phyloP scores from a whole-genome alignment of 257 asterid genomes.

The Misopates orontium region DNA sequence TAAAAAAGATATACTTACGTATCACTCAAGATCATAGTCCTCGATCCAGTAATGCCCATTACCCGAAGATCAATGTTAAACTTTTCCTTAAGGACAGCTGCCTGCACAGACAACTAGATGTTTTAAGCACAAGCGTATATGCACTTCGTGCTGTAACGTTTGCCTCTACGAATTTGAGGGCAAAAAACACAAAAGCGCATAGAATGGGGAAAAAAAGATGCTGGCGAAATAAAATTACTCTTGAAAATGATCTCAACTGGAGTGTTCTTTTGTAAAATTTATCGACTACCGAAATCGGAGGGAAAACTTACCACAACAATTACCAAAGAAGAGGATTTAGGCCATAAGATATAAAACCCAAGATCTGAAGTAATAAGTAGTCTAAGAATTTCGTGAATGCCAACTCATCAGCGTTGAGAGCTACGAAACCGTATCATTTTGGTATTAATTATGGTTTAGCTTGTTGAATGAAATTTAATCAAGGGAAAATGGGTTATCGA shows the following conservation, averaged over 20 bases:
- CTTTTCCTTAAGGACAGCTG: slow-evolving; percentile 90
- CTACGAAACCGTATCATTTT: neutral
- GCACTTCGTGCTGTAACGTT: slow-evolving; percentile 15
- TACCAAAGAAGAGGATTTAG: neutral
- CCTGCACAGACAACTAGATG: slow-evolving; percentile 47
- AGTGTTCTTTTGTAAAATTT: neutral
- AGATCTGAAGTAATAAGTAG: slow-evolving; percentile 6
- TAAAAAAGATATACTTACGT: slow-evolving; percentile 45
- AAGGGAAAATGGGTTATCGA: neutral
- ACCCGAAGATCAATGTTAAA: slow-evolving; percentile 94
- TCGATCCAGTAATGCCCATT: slow-evolving; percentile 86
- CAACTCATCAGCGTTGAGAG: neutral
- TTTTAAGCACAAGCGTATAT: neutral
- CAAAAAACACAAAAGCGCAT: neutral
- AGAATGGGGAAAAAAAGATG: neutral
- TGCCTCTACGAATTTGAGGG: slow-evolving; percentile 5
- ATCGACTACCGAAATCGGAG: slow-evolving; percentile 4
- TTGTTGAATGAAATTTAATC: neutral
- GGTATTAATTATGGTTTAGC: neutral
- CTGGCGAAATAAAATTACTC: neutral
- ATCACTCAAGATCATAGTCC: slow-evolving; percentile 75
- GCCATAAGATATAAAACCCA: neutral
- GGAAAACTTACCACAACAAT: neutral
- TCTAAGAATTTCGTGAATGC: neutral
- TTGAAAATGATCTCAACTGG: neutral